phyloP scores from a whole-genome alignment of 1,139 yeast genomes.

The Geotrichum siamense region DNA sequence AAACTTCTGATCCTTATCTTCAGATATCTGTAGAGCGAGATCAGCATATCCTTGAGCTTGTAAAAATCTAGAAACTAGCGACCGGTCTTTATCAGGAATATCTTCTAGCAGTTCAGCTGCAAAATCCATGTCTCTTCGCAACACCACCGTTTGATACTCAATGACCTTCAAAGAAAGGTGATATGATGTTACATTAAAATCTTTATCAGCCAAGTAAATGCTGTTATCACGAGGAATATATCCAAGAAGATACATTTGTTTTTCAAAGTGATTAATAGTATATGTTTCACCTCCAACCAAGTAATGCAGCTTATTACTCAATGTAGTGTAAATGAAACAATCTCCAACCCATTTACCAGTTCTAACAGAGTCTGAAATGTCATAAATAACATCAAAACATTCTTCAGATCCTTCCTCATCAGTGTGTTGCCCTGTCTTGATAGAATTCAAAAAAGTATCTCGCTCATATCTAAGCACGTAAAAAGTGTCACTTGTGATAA shows the following conservation, averaged over 20 bases:
- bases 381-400: constrained; percentile 77
- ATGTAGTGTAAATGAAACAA: constrained; percentile 83
- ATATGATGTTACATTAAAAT: constrained; percentile 76
- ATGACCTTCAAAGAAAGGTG: constrained; percentile 75
- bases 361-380: constrained; percentile 71
- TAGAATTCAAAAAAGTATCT: constrained; percentile 58
- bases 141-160: constrained; percentile 90
- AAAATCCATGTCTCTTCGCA: constrained; percentile 84
- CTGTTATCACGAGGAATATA: constrained; percentile 85
- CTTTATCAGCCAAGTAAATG: constrained; percentile 85
- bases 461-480: constrained; percentile 71
- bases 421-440: constrained; percentile 49
- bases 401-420: constrained; percentile 84
- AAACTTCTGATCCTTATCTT: constrained; percentile 79
- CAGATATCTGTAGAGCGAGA: constrained; percentile 74
- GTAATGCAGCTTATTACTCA: constrained; percentile 83
- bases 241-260: constrained; percentile 78
- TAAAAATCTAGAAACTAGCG: constrained; percentile 82
- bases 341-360: constrained; percentile 97
- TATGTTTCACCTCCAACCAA: constrained; percentile 91
- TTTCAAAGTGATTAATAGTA: constrained; percentile 90
- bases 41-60: constrained; percentile 86
- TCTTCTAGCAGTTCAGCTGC: constrained; percentile 60
- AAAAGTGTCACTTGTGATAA: constrained; percentile 69
- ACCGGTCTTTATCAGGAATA: constrained; percentile 60